Percentiles rank a stretch among this genome's conserved stretches.
Evolutionary conservation across 306 rosid genomes (phyloP).

Genomic region (Quercus agrifolia): DNA sequence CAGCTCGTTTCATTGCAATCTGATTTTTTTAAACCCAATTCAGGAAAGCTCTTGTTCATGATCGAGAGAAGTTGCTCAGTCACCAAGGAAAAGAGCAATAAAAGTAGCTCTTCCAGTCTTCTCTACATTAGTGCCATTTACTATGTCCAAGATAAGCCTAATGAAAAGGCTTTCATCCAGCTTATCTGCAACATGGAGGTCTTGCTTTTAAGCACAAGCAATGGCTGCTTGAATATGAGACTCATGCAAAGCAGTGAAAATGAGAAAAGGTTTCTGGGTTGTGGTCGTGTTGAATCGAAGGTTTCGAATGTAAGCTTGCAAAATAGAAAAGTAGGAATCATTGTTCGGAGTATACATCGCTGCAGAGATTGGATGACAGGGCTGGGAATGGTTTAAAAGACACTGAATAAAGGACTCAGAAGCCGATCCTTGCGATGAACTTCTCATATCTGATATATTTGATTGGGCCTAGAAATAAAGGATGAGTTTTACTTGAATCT

Average conservation of each 20-base stretch:
- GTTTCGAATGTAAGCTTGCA: conserved; percentile 54
- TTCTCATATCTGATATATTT: no score
- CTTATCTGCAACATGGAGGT: no score
- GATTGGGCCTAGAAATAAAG: no score
- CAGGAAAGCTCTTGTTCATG: conserved; percentile 15
- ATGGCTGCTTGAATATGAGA: conserved; percentile 45
- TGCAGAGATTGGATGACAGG: conserved; percentile 33
- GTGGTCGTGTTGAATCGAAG: conserved; percentile 56
- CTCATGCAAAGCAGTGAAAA: conserved; percentile 41
- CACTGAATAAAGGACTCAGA: conserved; percentile 30
- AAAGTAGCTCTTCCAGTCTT: conserved; percentile 30
- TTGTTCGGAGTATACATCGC: conserved; percentile 37
- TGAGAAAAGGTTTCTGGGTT: conserved; percentile 45
- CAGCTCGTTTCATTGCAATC: conserved; percentile 23
- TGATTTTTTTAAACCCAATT: no score
- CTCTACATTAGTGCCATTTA: neutral
- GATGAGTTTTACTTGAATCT: no score
- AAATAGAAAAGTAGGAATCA: conserved; percentile 38
- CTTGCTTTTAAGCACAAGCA: conserved; percentile 30
- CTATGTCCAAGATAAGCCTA: neutral
- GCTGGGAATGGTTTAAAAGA: conserved; percentile 25
- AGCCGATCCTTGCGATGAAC: no score
- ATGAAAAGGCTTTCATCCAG: no score
- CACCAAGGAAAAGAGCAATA: conserved; percentile 29
- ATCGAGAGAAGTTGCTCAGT: conserved; percentile 16